Evolutionary conservation across 441 rosid species (phyloP).

Genomic region (Adansonia grandidieri): DNA sequence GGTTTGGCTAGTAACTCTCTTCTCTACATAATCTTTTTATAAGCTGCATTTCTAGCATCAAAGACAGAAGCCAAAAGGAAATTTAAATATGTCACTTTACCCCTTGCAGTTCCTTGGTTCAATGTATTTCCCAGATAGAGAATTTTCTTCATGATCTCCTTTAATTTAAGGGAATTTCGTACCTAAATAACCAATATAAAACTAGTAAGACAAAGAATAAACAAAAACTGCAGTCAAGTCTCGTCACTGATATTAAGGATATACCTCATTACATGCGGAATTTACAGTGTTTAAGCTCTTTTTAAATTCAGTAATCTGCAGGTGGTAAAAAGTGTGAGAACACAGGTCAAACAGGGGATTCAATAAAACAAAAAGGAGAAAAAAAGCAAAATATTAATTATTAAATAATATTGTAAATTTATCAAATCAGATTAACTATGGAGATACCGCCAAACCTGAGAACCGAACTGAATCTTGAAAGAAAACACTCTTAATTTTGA

Average conservation of each 20-base stretch:
- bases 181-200: slow-evolving; percentile 58
- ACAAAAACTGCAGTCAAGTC: slow-evolving; percentile 23
- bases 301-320: slow-evolving; percentile 81
- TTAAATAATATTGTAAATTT: slow-evolving; percentile 20
- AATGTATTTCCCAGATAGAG: slow-evolving; percentile 85
- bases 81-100: slow-evolving; percentile 44
- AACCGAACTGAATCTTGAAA: slow-evolving; percentile 88
- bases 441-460: slow-evolving; percentile 85
- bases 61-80: not conserved
- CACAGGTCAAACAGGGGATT: not conserved
- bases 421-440: slow-evolving; percentile 40
- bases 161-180: slow-evolving; percentile 76
- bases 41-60: slow-evolving; percentile 1
- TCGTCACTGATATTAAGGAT: slow-evolving; percentile 26
- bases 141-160: slow-evolving; percentile 90
- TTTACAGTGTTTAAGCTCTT: slow-evolving; percentile 83
- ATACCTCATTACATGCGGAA: slow-evolving; percentile 93
- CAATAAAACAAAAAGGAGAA: not conserved
- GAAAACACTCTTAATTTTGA: slow-evolving; percentile 94
- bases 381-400: slow-evolving; percentile 12
- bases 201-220: slow-evolving; percentile 24
- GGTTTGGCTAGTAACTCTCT: slow-evolving; percentile 5
- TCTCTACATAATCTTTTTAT: slow-evolving; percentile 8
- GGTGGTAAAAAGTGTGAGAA: slow-evolving; percentile 27
- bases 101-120: slow-evolving; percentile 99